Evolutionary conservation across 2,329 filamentous ascomycete species (phyloP).

Genomic region (Venturia nashicola): DNA sequence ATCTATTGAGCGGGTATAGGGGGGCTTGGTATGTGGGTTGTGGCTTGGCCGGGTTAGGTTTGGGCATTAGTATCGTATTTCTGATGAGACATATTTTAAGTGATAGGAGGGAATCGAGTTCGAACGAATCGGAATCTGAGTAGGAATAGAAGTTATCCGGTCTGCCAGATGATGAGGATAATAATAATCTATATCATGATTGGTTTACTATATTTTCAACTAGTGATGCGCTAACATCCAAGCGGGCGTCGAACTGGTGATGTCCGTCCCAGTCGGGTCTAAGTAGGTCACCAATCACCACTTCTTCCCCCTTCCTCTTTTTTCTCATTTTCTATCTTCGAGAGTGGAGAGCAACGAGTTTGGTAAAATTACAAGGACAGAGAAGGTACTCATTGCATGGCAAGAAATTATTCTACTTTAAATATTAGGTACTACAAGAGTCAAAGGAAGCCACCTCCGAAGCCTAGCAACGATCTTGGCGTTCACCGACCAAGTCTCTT

Average conservation of each 20-base stretch:
- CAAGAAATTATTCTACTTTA: not conserved
- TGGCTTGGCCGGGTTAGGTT: constrained; percentile 19
- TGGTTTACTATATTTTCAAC: too few species aligned
- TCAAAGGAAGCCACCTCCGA: not conserved
- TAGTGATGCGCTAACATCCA: too few species aligned
- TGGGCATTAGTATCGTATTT: constrained; percentile 3
- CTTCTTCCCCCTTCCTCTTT: too few species aligned
- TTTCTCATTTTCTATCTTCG: too few species aligned
- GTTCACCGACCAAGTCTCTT: constrained; percentile 19
- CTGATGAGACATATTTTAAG: not conserved
- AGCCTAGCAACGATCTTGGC: not conserved
- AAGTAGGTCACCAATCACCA: too few species aligned
- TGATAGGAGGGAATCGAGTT: not conserved
- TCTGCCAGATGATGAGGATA: not conserved
- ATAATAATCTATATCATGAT: not conserved
- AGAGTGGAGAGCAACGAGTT: too few species aligned
- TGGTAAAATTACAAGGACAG: too few species aligned
- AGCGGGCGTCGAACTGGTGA: too few species aligned
- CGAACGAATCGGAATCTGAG: not conserved
- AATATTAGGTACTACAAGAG: not conserved
- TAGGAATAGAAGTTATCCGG: not conserved
- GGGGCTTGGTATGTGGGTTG: constrained; percentile 27
- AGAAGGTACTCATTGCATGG: not conserved
- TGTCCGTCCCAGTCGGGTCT: too few species aligned
- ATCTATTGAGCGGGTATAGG: constrained; percentile 25